Conservation (phyloP, 441 rosid species). For the Croton setiger region DNA sequence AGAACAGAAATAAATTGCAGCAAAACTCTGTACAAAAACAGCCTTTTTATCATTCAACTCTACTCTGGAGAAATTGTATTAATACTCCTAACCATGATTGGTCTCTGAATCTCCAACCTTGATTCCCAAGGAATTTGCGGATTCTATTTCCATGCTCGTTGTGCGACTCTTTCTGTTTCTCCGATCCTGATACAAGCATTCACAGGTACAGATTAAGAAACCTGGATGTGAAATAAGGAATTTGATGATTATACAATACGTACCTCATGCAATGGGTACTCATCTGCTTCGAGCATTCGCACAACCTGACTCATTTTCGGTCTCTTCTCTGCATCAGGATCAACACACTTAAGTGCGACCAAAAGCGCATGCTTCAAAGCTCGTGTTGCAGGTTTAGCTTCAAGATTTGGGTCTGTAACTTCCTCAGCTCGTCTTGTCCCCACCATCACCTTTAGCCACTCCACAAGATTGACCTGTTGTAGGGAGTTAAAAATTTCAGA, state of each 20-base stretch:
- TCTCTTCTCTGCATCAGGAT: conserved; percentile 80
- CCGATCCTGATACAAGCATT: conserved; percentile 48
- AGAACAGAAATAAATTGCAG: no score
- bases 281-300: conserved; percentile 89
- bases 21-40: no score
- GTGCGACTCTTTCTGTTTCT: conserved; percentile 71
- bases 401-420: conserved; percentile 76
- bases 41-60: no score
- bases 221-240: no score
- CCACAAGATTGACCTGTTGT: conserved; percentile 84
- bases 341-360: conserved; percentile 82
- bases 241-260: background rate
- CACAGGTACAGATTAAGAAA: no score
- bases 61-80: no score
- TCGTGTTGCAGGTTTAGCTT: conserved; percentile 62
- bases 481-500: background rate
- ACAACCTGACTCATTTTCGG: conserved; percentile 94
- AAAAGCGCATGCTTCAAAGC: conserved; percentile 79
- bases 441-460: conserved; percentile 98
- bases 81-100: conserved; percentile 21
- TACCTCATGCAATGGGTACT: conserved; percentile 73
- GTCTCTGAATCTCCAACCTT: conserved; percentile 31
- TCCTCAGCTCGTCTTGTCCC: conserved; percentile 88
- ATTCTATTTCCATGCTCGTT: conserved; percentile 76
- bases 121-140: conserved; percentile 35